Base-by-base conservation (phyloP, 2,329 filamentous ascomycete species). In the Stenocarpella maydis region DNA sequence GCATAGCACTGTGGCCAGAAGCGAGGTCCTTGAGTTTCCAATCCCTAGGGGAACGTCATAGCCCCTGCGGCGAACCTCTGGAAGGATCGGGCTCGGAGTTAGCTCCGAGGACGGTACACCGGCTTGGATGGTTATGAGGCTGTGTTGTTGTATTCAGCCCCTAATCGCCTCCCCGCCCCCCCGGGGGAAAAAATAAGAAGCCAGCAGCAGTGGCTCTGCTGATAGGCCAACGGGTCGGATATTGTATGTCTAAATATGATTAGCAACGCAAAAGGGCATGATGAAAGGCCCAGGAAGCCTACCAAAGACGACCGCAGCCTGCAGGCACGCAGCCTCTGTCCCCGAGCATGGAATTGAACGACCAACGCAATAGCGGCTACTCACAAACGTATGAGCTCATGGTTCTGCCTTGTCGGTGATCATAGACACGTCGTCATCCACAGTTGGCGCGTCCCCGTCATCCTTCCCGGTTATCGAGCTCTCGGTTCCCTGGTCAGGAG, bases 301-400 rank as follows among this genome's bases (percentile, higher is more conserved):
- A 63, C 58, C 41, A 47, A 7, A n/a, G 12, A 19, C 49, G 14
- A 15, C 28, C 47, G 43, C 28, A 49, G n/a, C n/a, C 37, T 41
- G 19, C 5, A 47, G 17, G n/a, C n/a, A 49, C 43, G 19, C 5
- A 47, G 17, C n/a, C 12, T 14, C 7, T 31, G 12, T 58, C n/a
- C 8, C 15, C 43, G 37, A 14, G 37, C 54, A 28, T 1, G 1
- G 6, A 26, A n/a, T 0, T 17, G n/a, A 8, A 28, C 2, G 6
- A 15, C 1, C 28, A 31, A 10, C 43, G 19, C 3, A 12, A 10
- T 21, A 19, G 47, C 7, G 26, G 26, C 24, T 26, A 19, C 47
- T 31, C 26, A 19, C 14, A 45, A 58, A 67, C 52, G 52, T 67
- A 58, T 58, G n/a, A 37, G 34, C 43, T 54, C 47, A 53, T 41